Evolutionary conservation across 768 basidiomycete species (phyloP).

Genomic region (Tulasnella sp.): DNA sequence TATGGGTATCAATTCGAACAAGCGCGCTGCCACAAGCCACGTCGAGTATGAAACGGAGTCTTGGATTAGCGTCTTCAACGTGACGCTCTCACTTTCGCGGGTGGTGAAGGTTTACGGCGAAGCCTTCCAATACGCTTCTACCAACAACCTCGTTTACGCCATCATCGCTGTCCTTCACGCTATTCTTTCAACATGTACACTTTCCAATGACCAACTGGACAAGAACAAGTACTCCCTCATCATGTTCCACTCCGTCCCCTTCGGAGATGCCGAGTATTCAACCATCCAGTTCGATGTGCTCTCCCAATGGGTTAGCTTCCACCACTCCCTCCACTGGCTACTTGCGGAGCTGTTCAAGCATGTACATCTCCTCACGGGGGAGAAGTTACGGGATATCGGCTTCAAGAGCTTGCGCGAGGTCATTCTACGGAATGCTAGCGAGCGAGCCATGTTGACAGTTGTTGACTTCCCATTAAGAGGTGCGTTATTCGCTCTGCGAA

Average conservation of each 20-base stretch:
- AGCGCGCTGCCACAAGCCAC: conserved; percentile 73
- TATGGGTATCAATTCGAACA: conserved; percentile 89
- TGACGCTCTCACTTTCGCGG: conserved; percentile 83
- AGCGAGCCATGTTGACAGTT: conserved; percentile 65
- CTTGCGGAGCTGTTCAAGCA: conserved; percentile 86
- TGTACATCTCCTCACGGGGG: conserved; percentile 60
- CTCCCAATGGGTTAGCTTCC: conserved; percentile 84
- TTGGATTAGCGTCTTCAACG: conserved; percentile 96
- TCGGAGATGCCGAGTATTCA: conserved; percentile 57
- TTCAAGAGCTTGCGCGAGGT: conserved; percentile 57
- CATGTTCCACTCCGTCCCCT: conserved; percentile 61
- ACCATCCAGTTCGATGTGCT: conserved; percentile 74
- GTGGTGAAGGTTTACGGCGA: conserved; percentile 88
- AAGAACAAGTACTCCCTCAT: conserved; percentile 59
- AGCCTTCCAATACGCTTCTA: conserved; percentile 60
- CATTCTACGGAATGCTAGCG: conserved; percentile 55
- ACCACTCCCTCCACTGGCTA: conserved; percentile 89
- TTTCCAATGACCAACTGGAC: conserved; percentile 66
- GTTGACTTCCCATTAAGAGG: conserved; percentile 89
- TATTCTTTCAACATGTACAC: conserved; percentile 66
- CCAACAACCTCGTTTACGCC: conserved; percentile 59
- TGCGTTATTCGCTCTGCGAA: conserved; percentile 40
- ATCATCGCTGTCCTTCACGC: conserved; percentile 67
- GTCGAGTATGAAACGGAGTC: conserved; percentile 96
- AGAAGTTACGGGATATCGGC: conserved; percentile 51